Evolutionary conservation across 2,329 filamentous ascomycete species (phyloP), one percentile per base, ranked within the genome.

Genomic region (Teratosphaeria nubilosa): DNA sequence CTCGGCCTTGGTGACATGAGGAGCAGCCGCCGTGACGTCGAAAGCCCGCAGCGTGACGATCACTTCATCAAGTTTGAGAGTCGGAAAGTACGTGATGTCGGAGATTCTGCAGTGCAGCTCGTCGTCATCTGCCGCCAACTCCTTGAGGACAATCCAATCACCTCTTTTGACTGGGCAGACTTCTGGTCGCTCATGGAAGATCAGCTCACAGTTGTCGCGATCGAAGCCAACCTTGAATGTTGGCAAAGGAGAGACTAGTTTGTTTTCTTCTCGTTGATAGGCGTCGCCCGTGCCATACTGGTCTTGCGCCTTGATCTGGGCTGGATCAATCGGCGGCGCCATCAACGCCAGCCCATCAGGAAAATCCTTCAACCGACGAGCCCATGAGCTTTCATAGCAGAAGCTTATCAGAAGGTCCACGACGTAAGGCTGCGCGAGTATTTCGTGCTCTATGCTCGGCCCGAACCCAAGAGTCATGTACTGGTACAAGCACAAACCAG

Each of bases 391-490:
- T 13, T 75, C 69, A 68, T 91, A 94, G 70, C 90, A 91, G 68
- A 96, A 88, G 71, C 85, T 91, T 53, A 95, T 74, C 0, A 96
- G 79, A 1, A 96, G 78, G 68, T 96, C 91, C 13, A 95, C 88
- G 0, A 95, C 90, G 58, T 85, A 83, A 1, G 90, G 89, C 68
- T 91, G 88, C 13, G 83, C 82, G 27, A 87, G 68, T 24, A 96
- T 87, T 68, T 96, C 90, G 68, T 91, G 85, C 69, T 96, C 91
- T 58, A 95, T 84, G 65, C 84, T 90, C 1, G 89, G 87, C 0
- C 91, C 91, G 66, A 96, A 86, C 0, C 90, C 90, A n/a, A 95
- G 77, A 16, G 82, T 80, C 79, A 95, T 88, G 74, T 94, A 95
- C 68, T 96, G 91, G 67, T 88, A 95, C 3, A 95, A 76, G 67